A percentile compares a stretch with the other conserved stretches of the same genome.
These are phyloP conservation scores for Polytolypa hystricis DNA, from an alignment of 2,329 filamentous ascomycete species.

Conservation along the genomic window DNA sequence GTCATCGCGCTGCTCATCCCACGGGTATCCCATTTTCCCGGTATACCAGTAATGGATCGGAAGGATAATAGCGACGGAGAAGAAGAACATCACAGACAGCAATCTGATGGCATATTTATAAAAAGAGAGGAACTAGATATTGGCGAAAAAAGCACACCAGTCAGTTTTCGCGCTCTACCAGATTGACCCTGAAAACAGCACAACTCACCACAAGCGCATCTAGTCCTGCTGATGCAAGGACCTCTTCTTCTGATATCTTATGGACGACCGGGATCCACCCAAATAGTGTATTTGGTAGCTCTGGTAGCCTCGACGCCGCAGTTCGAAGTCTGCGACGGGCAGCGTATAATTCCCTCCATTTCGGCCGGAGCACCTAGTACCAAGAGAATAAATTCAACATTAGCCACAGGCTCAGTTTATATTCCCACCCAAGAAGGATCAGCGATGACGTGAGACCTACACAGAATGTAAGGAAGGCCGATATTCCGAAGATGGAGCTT, in stretches of 20 bases:
- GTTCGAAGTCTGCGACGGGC: constrained; percentile 70
- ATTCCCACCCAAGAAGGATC: too few relatives aligned
- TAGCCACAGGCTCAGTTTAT: too few relatives aligned
- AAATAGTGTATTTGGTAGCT: constrained; percentile 72
- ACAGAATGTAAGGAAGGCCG: constrained; percentile 37
- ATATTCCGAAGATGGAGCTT: constrained; percentile 31
- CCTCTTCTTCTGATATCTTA: constrained; percentile 75
- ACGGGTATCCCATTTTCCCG: constrained; percentile 26
- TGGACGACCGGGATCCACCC: constrained; percentile 88
- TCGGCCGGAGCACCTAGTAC: constrained; percentile 63
- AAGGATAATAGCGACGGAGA: constrained; percentile 67
- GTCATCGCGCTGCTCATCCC: constrained; percentile 23
- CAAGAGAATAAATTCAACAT: neutral
- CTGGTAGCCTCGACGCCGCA: constrained; percentile 56
- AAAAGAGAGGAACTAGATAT: constrained; percentile 73
- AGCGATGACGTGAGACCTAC: too few relatives aligned
- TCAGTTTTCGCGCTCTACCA: constrained; percentile 5
- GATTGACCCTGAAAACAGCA: too few relatives aligned
- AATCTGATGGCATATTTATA: constrained; percentile 92
- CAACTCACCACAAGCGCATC: constrained; percentile 77
- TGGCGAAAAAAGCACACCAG: neutral
- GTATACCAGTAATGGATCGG: constrained; percentile 69
- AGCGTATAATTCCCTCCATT: constrained; percentile 85
- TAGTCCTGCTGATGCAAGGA: constrained; percentile 78
- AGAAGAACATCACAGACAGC: constrained; percentile 66